A percentile compares a stretch with the other conserved stretches of the same genome.
Conservation (phyloP, 352 stramenopile genomes). For the Phytophthora boehmeriae region DNA sequence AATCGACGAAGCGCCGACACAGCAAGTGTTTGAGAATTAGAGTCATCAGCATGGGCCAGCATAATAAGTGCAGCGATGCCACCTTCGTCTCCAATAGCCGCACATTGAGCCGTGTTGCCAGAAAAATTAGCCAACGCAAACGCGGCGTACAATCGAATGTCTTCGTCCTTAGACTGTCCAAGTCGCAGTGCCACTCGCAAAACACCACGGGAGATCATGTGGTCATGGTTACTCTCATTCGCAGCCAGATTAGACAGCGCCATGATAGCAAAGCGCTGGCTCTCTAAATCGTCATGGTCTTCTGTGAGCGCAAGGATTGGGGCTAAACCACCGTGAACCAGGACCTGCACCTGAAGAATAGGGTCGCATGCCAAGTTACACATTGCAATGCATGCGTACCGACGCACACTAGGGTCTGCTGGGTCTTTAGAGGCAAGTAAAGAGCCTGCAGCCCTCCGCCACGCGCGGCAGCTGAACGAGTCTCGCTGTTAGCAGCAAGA, state of each 20-base stretch:
- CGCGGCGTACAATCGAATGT: slow-evolving; percentile 89
- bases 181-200: slow-evolving; percentile 84
- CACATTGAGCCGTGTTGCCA: slow-evolving; percentile 87
- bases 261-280: slow-evolving; percentile 94
- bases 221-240: slow-evolving; percentile 94
- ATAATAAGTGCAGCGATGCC: slow-evolving; percentile 91
- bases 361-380: slow-evolving; percentile 94
- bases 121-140: slow-evolving; percentile 95
- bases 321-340: slow-evolving; percentile 93
- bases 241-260: slow-evolving; percentile 94
- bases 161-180: slow-evolving; percentile 72
- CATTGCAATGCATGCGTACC: slow-evolving; percentile 95
- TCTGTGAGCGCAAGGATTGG: slow-evolving; percentile 87
- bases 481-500: slow-evolving; percentile 94
- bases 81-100: slow-evolving; percentile 90
- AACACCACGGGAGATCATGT: slow-evolving; percentile 89
- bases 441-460: slow-evolving; percentile 93
- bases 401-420: slow-evolving; percentile 77
- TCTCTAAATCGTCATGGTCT: slow-evolving; percentile 70
- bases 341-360: slow-evolving; percentile 90
- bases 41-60: slow-evolving; percentile 87
- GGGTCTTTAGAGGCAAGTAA: slow-evolving; percentile 87
- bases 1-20: slow-evolving; percentile 93
- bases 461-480: slow-evolving; percentile 80
- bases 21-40: slow-evolving; percentile 92